Conservation (phyloP, 1,139 yeast genomes). For the Yarrowia galli region DNA sequence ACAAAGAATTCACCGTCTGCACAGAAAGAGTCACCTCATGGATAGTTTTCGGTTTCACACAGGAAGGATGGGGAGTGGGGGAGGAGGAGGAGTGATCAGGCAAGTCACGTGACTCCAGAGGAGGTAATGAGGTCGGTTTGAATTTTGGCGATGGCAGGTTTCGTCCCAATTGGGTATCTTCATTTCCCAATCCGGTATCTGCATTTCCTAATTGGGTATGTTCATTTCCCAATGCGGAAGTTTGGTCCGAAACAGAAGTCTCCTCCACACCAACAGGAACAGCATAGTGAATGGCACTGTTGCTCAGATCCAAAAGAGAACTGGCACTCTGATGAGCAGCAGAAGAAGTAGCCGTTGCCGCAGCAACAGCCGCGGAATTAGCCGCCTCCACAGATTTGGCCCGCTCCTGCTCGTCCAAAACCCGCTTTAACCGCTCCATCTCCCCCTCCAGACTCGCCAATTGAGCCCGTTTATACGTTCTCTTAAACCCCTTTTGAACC, state of each 20-base stretch:
- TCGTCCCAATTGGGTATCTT: conserved; percentile 12
- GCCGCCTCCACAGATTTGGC: too few species aligned
- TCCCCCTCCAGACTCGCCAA: conserved; percentile 85
- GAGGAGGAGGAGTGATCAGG: background rate
- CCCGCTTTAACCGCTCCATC: conserved; percentile 68
- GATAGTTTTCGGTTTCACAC: conserved; percentile 61
- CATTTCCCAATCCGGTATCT: conserved; percentile 4
- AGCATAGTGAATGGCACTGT: conserved; percentile 37
- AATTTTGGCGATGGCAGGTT: conserved; percentile 39
- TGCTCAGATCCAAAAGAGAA: conserved; percentile 42
- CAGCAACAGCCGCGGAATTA: too few species aligned
- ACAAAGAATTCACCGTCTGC: conserved; percentile 69
- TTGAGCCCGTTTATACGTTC: conserved; percentile 81
- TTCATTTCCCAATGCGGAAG: conserved; percentile 3
- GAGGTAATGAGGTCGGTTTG: conserved; percentile 4
- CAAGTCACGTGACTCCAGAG: background rate
- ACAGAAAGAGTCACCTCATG: conserved; percentile 70
- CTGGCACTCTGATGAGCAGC: conserved; percentile 39
- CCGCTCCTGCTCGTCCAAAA: conserved; percentile 54
- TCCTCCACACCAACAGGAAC: conserved; percentile 38
- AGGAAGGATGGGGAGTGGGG: conserved; percentile 2
- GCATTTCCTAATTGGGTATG: background rate
- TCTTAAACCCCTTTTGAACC: conserved; percentile 78
- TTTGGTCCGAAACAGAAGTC: background rate
- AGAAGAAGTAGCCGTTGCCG: conserved; percentile 40